Evolutionary conservation across 495 filamentous ascomycete species (phyloP), one percentile per base, ranked within the genome.

Genomic region (Penicillium egyptiacum): DNA sequence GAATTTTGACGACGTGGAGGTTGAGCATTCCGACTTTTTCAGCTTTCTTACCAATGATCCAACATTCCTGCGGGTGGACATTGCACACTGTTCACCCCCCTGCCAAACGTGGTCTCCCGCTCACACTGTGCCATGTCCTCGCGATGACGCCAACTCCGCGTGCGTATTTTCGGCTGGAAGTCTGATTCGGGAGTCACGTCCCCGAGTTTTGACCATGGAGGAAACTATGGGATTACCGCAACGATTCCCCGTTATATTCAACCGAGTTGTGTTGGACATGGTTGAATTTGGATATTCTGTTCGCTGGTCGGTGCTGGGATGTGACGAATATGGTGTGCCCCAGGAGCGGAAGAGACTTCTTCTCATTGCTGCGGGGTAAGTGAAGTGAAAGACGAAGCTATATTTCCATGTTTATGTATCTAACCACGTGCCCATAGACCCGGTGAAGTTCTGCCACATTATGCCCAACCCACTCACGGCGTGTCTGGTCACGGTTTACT

Each of bases 81-180:
- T 96, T 19, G 74, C 88, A 2, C 92, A 97, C 53, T 68, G 93
- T 0, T 94, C 89, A 0, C 90, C 91, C 0, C 92, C 93, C 0
- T 98, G 93, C 49, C 89, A 94, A 57, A 83, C 82, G 7, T 96
- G 87, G 70, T 95, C 89, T 0, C 83, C 85, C 0, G 89, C 88
- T 0, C 89, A 96, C 55, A 93, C 89, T 0, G 69, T 79, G 3
- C 60, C 75, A 0, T 82, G 84, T 1, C 73, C 78, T 10, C 78
- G 89, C 37, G 91, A 95, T 46, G 90, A 92, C 3, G 75, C 69
- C 6, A 96, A 96, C 54, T 83, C 82, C 0, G 86, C 87, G 0
- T 82, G 86, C 1, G 71, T 93, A 0, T 92, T 88, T 61, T 83
- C 84, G 0, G 82, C 88, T 5, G 67, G 67, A 0, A 66, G 81